A percentile compares a stretch with the other conserved stretches of the same genome.
These are phyloP conservation scores for Eurotiales sp. DNA, from an alignment of 2,329 filamentous ascomycete species.

Conservation along the genomic window DNA sequence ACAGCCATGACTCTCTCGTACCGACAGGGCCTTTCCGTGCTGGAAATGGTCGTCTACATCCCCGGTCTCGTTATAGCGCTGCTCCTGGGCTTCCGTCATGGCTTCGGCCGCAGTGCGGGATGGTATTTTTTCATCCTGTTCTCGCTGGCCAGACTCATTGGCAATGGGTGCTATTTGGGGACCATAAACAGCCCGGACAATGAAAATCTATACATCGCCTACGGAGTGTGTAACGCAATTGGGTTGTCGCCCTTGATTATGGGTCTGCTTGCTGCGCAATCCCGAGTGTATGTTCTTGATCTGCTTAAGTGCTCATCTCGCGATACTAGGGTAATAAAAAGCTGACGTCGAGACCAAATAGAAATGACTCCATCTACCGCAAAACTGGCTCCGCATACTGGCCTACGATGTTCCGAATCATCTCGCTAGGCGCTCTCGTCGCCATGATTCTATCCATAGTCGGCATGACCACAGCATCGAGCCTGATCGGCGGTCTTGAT, in stretches of 20 bases:
- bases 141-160: constrained; percentile 27
- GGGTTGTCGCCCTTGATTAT: constrained; percentile 20
- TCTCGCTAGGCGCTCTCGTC: constrained; percentile 27
- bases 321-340: constrained; percentile 7
- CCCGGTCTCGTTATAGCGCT: constrained; percentile 20
- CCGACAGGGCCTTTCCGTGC: constrained; percentile 22
- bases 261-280: constrained; percentile 16
- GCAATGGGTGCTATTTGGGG: constrained; percentile 27
- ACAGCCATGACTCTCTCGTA: constrained; percentile 17
- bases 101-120: constrained; percentile 28
- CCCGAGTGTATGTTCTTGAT: constrained; percentile 17
- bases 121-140: constrained; percentile 35
- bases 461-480: constrained; percentile 37
- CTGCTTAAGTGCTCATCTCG: too few species aligned
- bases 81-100: constrained; percentile 22
- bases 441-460: constrained; percentile 41
- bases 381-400: constrained; percentile 20
- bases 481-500: constrained; percentile 26
- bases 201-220: constrained; percentile 25
- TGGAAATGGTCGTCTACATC: constrained; percentile 22
- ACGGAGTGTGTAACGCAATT: constrained; percentile 21
- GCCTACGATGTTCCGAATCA: constrained; percentile 24
- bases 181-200: constrained; percentile 21
- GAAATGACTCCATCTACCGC: constrained; percentile 23
- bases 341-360: constrained; percentile 10